Conservation (phyloP, 179 eudicot genomes). For the Beta lomatogona region DNA sequence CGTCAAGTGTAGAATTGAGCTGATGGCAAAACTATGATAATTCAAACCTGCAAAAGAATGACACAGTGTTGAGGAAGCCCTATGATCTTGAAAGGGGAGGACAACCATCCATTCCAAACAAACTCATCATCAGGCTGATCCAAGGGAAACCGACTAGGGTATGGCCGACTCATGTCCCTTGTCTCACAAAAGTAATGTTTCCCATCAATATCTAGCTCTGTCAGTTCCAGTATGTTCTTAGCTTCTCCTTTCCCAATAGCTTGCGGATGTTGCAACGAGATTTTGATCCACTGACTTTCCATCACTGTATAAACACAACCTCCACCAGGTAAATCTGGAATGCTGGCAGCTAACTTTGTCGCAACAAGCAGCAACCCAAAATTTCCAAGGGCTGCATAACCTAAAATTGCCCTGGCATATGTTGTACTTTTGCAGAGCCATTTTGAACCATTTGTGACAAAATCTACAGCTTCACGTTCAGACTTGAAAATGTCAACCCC, state of each 20-base stretch:
- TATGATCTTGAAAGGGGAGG: slow-evolving; percentile 72
- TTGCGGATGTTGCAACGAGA: slow-evolving; percentile 83
- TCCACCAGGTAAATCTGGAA: slow-evolving; percentile 84
- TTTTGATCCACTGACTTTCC: slow-evolving; percentile 90
- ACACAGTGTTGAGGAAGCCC: slow-evolving; percentile 92
- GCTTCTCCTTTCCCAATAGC: slow-evolving; percentile 86
- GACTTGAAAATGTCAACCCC: slow-evolving; percentile 81
- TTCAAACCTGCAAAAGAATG: slow-evolving; percentile 80
- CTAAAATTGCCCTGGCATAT: slow-evolving; percentile 84
- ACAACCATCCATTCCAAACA: slow-evolving; percentile 94
- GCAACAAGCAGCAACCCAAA: slow-evolving; percentile 82
- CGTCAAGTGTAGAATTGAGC: not conserved
- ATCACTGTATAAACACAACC: slow-evolving; percentile 80
- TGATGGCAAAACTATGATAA: not conserved
- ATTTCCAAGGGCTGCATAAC: slow-evolving; percentile 86
- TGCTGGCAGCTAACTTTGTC: slow-evolving; percentile 70
- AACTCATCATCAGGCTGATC: slow-evolving; percentile 91
- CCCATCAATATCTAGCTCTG: slow-evolving; percentile 91
- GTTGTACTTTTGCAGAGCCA: slow-evolving; percentile 64
- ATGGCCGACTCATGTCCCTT: slow-evolving; percentile 89
- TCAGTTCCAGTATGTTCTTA: slow-evolving; percentile 74
- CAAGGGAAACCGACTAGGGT: slow-evolving; percentile 80
- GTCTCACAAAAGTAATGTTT: slow-evolving; percentile 92
- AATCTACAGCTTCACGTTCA: slow-evolving; percentile 82
- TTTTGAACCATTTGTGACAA: slow-evolving; percentile 76